Conservation (phyloP, 1,139 yeast species). For the Hyphopichia khmerensis region DNA sequence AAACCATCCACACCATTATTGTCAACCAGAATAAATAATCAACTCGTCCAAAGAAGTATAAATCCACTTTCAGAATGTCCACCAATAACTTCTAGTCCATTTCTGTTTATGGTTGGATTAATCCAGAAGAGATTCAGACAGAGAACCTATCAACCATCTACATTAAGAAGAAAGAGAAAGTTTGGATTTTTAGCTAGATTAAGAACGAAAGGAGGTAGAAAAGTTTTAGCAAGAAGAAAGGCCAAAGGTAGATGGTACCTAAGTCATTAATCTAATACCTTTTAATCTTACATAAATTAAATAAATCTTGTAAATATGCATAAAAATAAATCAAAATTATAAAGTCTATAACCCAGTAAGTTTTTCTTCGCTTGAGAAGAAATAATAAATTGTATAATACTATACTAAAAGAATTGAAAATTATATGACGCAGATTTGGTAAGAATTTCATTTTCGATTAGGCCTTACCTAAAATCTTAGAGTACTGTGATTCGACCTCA, state of each 20-base stretch:
- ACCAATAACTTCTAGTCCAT: conserved; percentile 12
- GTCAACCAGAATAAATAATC: conserved; percentile 4
- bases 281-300: not conserved
- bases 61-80: conserved; percentile 3
- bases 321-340: not conserved
- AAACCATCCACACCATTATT: conserved; percentile 11
- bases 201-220: conserved; percentile 75
- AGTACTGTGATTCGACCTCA: conserved; percentile 55
- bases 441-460: conserved; percentile 9
- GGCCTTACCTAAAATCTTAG: conserved; percentile 45
- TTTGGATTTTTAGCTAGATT: conserved; percentile 90
- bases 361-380: too few species aligned
- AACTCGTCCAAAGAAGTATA: not conserved
- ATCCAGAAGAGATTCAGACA: conserved; percentile 72
- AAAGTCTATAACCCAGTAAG: not conserved
- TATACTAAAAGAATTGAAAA: not conserved
- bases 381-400: not conserved
- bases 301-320: conserved; percentile 8
- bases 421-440: too few species aligned
- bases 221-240: conserved; percentile 72
- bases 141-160: conserved; percentile 92
- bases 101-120: conserved; percentile 34
- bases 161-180: conserved; percentile 84
- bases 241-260: conserved; percentile 94
- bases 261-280: conserved; percentile 58